These are phyloP conservation scores for Nymphaea colorata DNA, from an alignment of 164 flowering plant genomes.

Conservation along the genomic window DNA sequence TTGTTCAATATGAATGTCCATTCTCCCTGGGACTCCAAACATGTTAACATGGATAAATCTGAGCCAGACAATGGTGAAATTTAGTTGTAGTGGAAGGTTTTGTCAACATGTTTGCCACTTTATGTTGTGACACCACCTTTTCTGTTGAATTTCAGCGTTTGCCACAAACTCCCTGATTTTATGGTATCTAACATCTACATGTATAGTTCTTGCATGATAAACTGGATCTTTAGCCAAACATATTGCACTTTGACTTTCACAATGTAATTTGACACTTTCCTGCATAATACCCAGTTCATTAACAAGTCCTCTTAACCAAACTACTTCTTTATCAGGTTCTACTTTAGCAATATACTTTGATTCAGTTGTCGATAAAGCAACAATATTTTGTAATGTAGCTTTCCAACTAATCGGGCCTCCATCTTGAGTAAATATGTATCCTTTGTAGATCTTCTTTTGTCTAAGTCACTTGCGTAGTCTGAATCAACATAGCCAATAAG, in stretches of 20 bases:
- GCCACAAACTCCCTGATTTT: too few relatives aligned
- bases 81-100: too few relatives aligned
- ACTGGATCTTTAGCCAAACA: neutral
- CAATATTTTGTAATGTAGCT: neutral
- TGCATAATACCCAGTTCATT: neutral
- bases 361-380: neutral
- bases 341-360: neutral
- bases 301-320: neutral
- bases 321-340: neutral
- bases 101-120: too few relatives aligned
- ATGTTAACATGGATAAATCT: too few relatives aligned
- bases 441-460: neutral
- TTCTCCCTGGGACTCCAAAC: too few relatives aligned
- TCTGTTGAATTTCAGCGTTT: too few relatives aligned
- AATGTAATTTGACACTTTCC: neutral
- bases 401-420: neutral
- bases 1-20: too few relatives aligned
- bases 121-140: too few relatives aligned
- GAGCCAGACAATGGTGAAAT: too few relatives aligned
- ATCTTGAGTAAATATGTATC: neutral
- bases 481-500: neutral
- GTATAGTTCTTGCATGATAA: neutral
- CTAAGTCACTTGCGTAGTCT: neutral
- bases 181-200: neutral
- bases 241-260: neutral